Evolutionary conservation across 495 filamentous ascomycete genomes (phyloP), one percentile per base, ranked within the genome.

Genomic region (Lasiosphaeriaceae sp.): DNA sequence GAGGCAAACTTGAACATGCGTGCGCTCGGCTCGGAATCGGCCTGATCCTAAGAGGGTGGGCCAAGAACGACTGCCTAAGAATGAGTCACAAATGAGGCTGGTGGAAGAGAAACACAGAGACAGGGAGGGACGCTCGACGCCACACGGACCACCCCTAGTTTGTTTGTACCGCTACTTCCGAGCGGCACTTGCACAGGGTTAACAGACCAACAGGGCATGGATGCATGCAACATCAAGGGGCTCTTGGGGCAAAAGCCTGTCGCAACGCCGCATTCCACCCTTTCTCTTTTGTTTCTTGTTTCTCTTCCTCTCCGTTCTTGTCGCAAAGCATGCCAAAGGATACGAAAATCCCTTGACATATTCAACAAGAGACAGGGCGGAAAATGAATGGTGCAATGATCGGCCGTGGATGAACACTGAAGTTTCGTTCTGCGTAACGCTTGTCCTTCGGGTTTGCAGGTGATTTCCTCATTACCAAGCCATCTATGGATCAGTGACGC

Each of bases 31-130:
- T 17, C 5, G 39, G 16, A 43, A 43, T 43, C 39, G n/a, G n/a
- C n/a, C 5, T 17, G 39, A 43, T 43, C 39, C 14, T 17, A n/a
- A n/a, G 16, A 43, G 45, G 45, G 45, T 26, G 45, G 20, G 19
- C 45, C 20, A 7, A 16, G n/a, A 47, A 16, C 6, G 45, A 47
- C 19, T 14, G 20, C 26, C 26, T 31, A 35, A 55, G 52, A 54
- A 54, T 66, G 63, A 66, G 60, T 66, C 60, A 66, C 34, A 56
- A 53, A 56, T 49, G 34, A 66, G 57, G 61, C 54, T 60, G 51
- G 54, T 45, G 48, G 45, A 23, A 41, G 63, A 47, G 56, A 57
- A 57, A 20, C 41, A 22, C 17, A 56, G 35, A 37, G 24, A 51
- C 47, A 50, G 56, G 52, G 49, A 23, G 16, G 21, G 26, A 41